Percentiles rank a stretch among this genome's conserved stretches.
Evolutionary conservation across 257 asterid species (phyloP).

Genomic region (Voacanga thouarsii): DNA sequence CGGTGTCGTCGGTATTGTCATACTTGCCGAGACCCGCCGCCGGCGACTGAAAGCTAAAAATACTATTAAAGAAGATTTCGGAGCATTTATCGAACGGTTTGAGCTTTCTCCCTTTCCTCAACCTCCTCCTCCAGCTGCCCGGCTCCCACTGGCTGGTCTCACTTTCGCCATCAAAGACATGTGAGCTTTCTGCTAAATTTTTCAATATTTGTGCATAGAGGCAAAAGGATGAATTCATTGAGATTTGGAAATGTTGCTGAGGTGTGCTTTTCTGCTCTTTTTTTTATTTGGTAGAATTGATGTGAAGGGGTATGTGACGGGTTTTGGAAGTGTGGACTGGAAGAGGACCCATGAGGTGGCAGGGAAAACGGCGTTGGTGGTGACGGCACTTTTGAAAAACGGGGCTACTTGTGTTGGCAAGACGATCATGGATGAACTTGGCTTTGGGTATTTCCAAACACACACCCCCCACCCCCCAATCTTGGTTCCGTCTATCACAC

Average conservation of each 20-base stretch:
- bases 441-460: constrained; percentile 75
- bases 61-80: constrained; percentile 58
- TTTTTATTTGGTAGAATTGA: constrained; percentile 59
- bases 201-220: not conserved
- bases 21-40: constrained; percentile 79
- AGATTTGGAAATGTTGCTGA: not conserved
- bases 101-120: constrained; percentile 77
- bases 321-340: constrained; percentile 86
- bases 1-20: constrained; percentile 73
- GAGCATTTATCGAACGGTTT: constrained; percentile 75
- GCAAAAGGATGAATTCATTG: not conserved
- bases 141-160: constrained; percentile 65
- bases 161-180: constrained; percentile 80
- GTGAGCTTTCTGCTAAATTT: constrained; percentile 30
- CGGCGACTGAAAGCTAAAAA: constrained; percentile 55
- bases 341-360: constrained; percentile 78
- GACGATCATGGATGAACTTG: constrained; percentile 90
- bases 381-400: constrained; percentile 58
- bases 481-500: not conserved
- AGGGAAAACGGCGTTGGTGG: constrained; percentile 65
- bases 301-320: constrained; percentile 81
- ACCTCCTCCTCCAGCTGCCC: constrained; percentile 97
- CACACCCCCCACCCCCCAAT: not conserved
- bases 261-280: not conserved
- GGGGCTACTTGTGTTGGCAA: constrained; percentile 87